Base-by-base conservation (phyloP, 108 stramenopile species). In the Stephanodiscus triporus region DNA sequence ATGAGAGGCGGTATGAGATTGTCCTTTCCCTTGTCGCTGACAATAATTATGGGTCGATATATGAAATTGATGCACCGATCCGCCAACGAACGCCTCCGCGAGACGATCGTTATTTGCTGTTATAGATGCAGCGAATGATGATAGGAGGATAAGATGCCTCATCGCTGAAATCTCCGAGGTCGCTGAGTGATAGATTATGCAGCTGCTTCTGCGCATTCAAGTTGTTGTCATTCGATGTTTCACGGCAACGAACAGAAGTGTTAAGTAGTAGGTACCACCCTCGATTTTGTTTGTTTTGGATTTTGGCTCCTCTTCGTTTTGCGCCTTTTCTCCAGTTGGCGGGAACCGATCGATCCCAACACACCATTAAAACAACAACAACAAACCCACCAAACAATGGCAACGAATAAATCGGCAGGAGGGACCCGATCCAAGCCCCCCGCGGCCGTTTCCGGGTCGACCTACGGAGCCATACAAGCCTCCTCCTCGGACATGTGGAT, bases 401-500 rank as follows among this genome's bases (percentile, higher is more conserved):
- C 38, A 60, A 23, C 66, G 4, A 73, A 45, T 54, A 56, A 60
- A 49, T 57, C 20, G 29, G 26, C 23, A 32, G 37, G 26, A 61
- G 66, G 20, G 38, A 59, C 9, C 53, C 23, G 26, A 13, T 24
- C 53, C 53, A 54, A 43, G 71, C 13, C 32, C 22, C 29, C 65
- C 20, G 26, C 67, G 27, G 73, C 73, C 22, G 80, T 81, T 23
- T 81, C 80, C 17, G 76, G 70, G 1, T 72, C 74, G 48, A 85
- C 80, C 6, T 83, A 83, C 40, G 85, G 85, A 23, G 73, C 68
- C 24, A 59, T 85, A 6, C 32, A 82, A 20, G 55, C 74, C 0
- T 78, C 80, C 26, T 22, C 37, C 16, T 72, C 80, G 0, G 78
- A 82, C 11, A 26, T 75, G 19, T 95, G 93, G 93, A 85, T 95